phyloP scores from a whole-genome alignment of 75 land plant species.

The Selaginella tamariscina region DNA sequence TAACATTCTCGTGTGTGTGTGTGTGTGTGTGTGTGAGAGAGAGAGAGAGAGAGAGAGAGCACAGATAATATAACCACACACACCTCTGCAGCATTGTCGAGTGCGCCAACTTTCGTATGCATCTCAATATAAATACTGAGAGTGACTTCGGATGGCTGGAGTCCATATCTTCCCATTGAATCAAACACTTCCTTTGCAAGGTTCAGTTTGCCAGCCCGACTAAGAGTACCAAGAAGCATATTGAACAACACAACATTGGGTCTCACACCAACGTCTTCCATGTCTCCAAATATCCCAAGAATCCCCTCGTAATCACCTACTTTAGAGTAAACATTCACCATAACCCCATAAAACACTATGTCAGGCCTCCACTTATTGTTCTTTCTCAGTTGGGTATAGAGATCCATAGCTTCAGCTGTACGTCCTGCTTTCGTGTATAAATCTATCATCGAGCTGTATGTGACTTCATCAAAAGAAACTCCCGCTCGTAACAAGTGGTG shows the following conservation, averaged over 20 bases:
- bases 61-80: too few relatives aligned
- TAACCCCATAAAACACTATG: constrained; percentile 50
- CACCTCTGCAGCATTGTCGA: too few relatives aligned
- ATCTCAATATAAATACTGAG: constrained; percentile 55
- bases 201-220: constrained; percentile 50
- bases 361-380: constrained; percentile 75
- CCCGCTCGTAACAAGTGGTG: too few relatives aligned
- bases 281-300: constrained; percentile 46
- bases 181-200: constrained; percentile 48
- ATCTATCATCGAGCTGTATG: constrained; percentile 85
- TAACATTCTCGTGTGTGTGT: too few relatives aligned
- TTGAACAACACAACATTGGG: constrained; percentile 82
- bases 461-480: constrained; percentile 81
- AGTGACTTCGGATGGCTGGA: constrained; percentile 59
- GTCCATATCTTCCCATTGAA: constrained; percentile 48
- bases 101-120: too few relatives aligned
- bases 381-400: constrained; percentile 39
- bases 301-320: constrained; percentile 61
- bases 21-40: too few relatives aligned
- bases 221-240: constrained; percentile 44
- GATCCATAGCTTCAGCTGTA: constrained; percentile 43
- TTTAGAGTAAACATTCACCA: constrained; percentile 55
- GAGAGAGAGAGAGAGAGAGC: too few relatives aligned
- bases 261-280: constrained; percentile 44
- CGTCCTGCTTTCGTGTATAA: constrained; percentile 62